Conservation (phyloP, 2,329 filamentous ascomycete genomes). For the Capronia epimyces region DNA sequence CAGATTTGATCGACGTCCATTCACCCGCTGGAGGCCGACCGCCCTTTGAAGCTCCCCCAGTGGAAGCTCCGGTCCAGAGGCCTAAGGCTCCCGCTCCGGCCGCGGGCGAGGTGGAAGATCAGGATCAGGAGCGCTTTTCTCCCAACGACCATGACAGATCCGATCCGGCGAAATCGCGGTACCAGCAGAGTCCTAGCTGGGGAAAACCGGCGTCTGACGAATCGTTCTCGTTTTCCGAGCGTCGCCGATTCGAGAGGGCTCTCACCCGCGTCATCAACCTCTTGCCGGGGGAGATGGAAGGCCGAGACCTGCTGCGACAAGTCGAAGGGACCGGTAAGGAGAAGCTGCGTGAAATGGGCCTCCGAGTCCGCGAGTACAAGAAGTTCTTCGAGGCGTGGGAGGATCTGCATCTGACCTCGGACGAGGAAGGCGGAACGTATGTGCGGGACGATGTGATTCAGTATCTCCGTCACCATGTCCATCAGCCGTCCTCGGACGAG, state of each 20-base stretch:
- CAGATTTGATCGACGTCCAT: background rate
- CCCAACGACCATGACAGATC: background rate
- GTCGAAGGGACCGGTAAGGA: slow-evolving; percentile 39
- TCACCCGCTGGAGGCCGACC: background rate
- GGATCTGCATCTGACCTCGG: slow-evolving; percentile 24
- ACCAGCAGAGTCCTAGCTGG: background rate
- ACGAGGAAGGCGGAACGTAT: slow-evolving; percentile 35
- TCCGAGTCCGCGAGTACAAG: slow-evolving; percentile 39
- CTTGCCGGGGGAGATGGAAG: slow-evolving; percentile 28
- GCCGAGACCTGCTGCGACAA: slow-evolving; percentile 35
- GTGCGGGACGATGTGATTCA: slow-evolving; percentile 42
- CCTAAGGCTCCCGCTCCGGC: background rate
- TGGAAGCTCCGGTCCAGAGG: background rate
- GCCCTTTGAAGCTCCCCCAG: background rate
- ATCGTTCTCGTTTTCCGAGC: slow-evolving; percentile 19
- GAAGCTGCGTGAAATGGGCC: slow-evolving; percentile 38
- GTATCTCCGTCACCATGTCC: slow-evolving; percentile 33
- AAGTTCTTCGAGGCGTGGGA: slow-evolving; percentile 42
- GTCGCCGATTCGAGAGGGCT: slow-evolving; percentile 27
- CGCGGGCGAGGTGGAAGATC: background rate
- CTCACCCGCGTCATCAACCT: slow-evolving; percentile 25
- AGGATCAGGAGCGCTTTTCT: slow-evolving; percentile 1
- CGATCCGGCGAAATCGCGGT: background rate
- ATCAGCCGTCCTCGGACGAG: slow-evolving; percentile 13
- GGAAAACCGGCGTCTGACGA: background rate